These are phyloP conservation scores for Suhomyces taliae DNA, from an alignment of 1,139 yeast genomes.

Conservation along the genomic window DNA sequence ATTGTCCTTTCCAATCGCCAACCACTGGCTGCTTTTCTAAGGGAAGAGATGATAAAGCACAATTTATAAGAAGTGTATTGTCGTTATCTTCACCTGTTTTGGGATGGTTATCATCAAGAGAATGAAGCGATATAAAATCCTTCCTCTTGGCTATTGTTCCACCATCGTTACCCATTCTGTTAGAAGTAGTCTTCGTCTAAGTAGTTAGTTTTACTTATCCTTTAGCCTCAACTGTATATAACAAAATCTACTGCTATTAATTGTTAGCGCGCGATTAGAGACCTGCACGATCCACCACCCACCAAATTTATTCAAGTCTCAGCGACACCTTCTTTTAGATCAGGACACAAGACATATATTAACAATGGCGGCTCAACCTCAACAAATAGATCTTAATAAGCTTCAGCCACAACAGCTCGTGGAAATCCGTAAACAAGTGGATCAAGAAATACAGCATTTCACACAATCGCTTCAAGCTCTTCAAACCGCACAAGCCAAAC, in stretches of 20 bases:
- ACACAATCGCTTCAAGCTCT: slow-evolving; percentile 82
- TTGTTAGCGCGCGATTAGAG: too few species aligned
- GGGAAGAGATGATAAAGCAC: slow-evolving; percentile 32
- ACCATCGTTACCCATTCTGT: slow-evolving; percentile 50
- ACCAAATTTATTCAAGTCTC: too few species aligned
- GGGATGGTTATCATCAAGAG: slow-evolving; percentile 1
- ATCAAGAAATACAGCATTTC: slow-evolving; percentile 83
- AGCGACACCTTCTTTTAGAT: too few species aligned
- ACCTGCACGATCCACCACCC: too few species aligned
- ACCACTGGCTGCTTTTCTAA: slow-evolving; percentile 39
- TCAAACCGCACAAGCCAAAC: slow-evolving; percentile 78
- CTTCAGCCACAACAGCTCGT: slow-evolving; percentile 81
- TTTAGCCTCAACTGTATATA: too few species aligned
- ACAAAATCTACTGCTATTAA: too few species aligned
- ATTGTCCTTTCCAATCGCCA: slow-evolving; percentile 67
- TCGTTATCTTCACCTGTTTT: slow-evolving; percentile 8
- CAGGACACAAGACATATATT: not conserved
- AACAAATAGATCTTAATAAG: slow-evolving; percentile 56
- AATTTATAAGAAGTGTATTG: slow-evolving; percentile 12
- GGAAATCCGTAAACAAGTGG: slow-evolving; percentile 81
- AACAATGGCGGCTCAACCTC: slow-evolving; percentile 7
- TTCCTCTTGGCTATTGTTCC: slow-evolving; percentile 50
- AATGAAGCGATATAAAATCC: slow-evolving; percentile 37
- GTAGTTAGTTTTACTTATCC: too few species aligned
- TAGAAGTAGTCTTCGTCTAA: not conserved